phyloP scores from a whole-genome alignment of 441 rosid species.

The Populus trichocarpa region DNA sequence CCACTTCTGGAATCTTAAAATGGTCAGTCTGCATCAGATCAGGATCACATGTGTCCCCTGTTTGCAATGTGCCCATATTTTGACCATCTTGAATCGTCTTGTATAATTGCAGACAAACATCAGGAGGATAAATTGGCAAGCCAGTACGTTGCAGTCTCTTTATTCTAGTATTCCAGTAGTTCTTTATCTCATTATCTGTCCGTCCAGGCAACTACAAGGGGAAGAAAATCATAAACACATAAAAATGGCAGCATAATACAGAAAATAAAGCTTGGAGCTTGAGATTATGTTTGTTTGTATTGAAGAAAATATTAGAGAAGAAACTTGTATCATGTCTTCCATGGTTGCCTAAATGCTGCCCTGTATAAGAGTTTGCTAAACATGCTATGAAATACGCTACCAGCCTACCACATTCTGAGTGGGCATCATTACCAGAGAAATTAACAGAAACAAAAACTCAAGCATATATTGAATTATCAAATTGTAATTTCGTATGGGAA shows the following conservation, averaged over 20 bases:
- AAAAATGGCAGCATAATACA: not conserved
- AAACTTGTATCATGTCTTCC: not conserved
- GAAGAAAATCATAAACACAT: constrained; percentile 3
- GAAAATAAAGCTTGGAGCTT: not conserved
- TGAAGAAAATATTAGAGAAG: not conserved
- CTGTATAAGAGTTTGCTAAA: not conserved
- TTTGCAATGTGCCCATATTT: constrained; percentile 28
- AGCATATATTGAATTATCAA: not conserved
- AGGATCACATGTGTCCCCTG: constrained; percentile 46
- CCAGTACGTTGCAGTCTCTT: constrained; percentile 95
- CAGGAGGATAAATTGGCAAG: constrained; percentile 96
- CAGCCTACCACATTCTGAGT: not conserved
- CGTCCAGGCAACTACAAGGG: constrained; percentile 83
- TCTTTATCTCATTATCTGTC: constrained; percentile 98
- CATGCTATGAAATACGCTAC: not conserved
- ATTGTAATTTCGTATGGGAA: not conserved
- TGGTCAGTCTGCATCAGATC: constrained; percentile 49
- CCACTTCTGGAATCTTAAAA: constrained; percentile 62
- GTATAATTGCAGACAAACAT: constrained; percentile 53
- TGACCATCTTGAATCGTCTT: constrained; percentile 53
- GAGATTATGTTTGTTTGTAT: not conserved
- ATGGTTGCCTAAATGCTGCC: not conserved
- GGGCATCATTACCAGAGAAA: not conserved
- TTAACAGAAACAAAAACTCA: not conserved
- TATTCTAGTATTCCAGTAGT: constrained; percentile 97